Conservation (phyloP, 1,139 yeast species). For the Diutina mesorugosa region DNA sequence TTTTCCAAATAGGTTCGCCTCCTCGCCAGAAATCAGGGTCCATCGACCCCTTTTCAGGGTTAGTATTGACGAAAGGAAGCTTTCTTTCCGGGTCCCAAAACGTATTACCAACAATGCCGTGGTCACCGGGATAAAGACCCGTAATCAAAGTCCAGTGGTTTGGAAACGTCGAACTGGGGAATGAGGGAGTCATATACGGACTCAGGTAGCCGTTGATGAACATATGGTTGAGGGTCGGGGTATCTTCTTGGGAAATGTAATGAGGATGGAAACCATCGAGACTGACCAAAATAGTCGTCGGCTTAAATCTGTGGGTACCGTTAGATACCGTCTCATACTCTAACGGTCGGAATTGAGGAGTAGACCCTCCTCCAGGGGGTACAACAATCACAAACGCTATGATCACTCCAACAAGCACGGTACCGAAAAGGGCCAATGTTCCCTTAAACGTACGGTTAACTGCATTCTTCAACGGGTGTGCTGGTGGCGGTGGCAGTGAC, state of each 20-base stretch:
- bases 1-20: slow-evolving; percentile 82
- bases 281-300: slow-evolving; percentile 68
- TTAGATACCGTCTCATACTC: slow-evolving; percentile 25
- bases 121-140: slow-evolving; percentile 72
- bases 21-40: slow-evolving; percentile 66
- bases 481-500: background rate
- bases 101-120: slow-evolving; percentile 79
- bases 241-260: slow-evolving; percentile 50
- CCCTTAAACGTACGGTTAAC: background rate
- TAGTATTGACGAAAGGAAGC: slow-evolving; percentile 51
- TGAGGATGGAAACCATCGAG: slow-evolving; percentile 90
- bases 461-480: background rate
- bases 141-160: slow-evolving; percentile 89
- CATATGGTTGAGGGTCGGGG: slow-evolving; percentile 60
- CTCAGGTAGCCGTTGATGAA: slow-evolving; percentile 47
- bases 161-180: slow-evolving; percentile 84
- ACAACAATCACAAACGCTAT: slow-evolving; percentile 3
- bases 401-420: slow-evolving; percentile 2
- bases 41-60: slow-evolving; percentile 37
- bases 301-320: slow-evolving; percentile 61
- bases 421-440: background rate
- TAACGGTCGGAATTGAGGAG: slow-evolving; percentile 9
- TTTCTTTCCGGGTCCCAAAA: slow-evolving; percentile 52
- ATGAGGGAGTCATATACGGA: slow-evolving; percentile 77
- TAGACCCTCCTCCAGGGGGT: background rate